Evolutionary conservation across 2,329 filamentous ascomycete species (phyloP), one percentile per base, ranked within the genome.

Genomic region (Stenocarpella maydis): DNA sequence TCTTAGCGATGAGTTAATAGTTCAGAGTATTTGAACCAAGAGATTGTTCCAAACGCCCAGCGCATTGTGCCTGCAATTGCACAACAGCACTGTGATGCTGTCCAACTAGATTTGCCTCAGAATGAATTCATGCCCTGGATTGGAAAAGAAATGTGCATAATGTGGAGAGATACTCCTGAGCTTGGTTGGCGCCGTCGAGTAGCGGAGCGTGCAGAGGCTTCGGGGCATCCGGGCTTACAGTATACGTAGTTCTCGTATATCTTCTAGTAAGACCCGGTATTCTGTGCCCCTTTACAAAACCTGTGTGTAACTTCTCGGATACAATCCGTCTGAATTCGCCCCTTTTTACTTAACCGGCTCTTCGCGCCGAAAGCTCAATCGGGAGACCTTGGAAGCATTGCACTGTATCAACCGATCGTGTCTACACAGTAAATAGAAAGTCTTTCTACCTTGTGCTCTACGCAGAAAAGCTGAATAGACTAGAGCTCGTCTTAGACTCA

Each of bases 1-100:
- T 49, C n/a, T 37, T 47, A 49, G 58, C 58, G 28, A 63, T 24
- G 28, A 34, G 15, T 15, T 63, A 63, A 63, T 63, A 63, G 28
- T 63, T 63, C 43, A 49, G n/a, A 63, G 19, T 26, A 49, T 63
- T 31, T n/a, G 26, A 63, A 21, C 10, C 28, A 4, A 14, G 26
- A 24, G 10, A 4, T 7, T 2, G 19, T 47, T 24, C 26, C 19
- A 47, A 10, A 9, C 14, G 34, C 17, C 1, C 1, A 3, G 1
- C 15, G 19, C 7, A 26, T 34, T 21, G 6, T 17, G n/a, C n/a
- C 2, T 17, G 7, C 15, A 12, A 10, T 37, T 37, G 34, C 5
- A 37, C 7, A 2, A 12, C 6, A 37, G 5, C 34, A 37, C 6
- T 37, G 9, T 12, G 34, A 12, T 37, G 5, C 34, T 37, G 34